These are phyloP conservation scores for Mucor saturninus DNA, from an alignment of 371 early-diverging fungal genomes.

Conservation along the genomic window DNA sequence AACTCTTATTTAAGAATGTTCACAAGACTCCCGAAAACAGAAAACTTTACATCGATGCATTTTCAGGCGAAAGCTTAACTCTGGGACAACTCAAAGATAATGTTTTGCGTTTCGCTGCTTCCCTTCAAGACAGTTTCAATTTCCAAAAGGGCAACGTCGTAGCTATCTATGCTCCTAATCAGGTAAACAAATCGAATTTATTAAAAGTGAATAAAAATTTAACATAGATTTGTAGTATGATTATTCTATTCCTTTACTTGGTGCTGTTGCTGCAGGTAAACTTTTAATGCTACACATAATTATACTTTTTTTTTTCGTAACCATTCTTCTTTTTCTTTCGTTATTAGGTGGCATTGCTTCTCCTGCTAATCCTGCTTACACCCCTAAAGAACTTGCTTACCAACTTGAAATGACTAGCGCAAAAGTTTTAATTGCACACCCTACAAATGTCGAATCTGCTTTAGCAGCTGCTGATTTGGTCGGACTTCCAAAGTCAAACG, in stretches of 20 bases:
- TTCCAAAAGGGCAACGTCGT: constrained; percentile 72
- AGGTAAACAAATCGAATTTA: constrained; percentile 35
- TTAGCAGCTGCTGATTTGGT: constrained; percentile 62
- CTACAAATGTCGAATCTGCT: constrained; percentile 52
- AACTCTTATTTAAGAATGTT: constrained; percentile 22
- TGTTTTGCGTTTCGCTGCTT: constrained; percentile 70
- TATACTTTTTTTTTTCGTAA: background rate
- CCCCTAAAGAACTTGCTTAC: constrained; percentile 71
- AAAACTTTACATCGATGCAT: constrained; percentile 62
- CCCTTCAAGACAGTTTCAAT: constrained; percentile 60
- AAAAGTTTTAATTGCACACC: constrained; percentile 59
- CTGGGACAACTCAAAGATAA: constrained; percentile 63
- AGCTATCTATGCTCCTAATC: constrained; percentile 74
- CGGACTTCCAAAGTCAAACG: constrained; percentile 52
- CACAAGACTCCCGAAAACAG: constrained; percentile 44
- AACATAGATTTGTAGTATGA: constrained; percentile 35
- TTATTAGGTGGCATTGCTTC: constrained; percentile 67
- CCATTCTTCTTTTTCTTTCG: no score
- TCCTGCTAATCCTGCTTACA: constrained; percentile 82
- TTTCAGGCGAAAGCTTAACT: constrained; percentile 58
- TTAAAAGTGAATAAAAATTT: background rate
- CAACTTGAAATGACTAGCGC: constrained; percentile 76
- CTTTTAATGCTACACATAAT: background rate
- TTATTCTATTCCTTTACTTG: constrained; percentile 44
- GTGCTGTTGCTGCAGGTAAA: constrained; percentile 45